These are phyloP conservation scores for Fusarium sp. DNA, from an alignment of 2,329 filamentous ascomycete genomes.

Conservation along the genomic window DNA sequence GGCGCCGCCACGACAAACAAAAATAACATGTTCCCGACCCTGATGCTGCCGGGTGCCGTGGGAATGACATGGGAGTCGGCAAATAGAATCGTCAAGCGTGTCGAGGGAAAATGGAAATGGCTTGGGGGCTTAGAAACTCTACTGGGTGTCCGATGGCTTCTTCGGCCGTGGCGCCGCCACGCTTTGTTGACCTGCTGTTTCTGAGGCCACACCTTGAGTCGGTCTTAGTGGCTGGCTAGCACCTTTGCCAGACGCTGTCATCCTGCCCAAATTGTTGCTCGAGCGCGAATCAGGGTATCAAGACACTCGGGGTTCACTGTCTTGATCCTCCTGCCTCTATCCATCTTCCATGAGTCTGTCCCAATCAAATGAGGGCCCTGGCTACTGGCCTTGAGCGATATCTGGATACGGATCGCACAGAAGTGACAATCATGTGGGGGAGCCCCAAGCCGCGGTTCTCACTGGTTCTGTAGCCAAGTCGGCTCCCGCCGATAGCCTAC, in stretches of 20 bases:
- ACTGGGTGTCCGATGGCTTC: conserved; percentile 39
- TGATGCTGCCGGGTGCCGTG: background rate
- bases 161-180: conserved; percentile 51
- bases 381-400: conserved; percentile 5
- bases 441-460: conserved; percentile 19
- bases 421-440: conserved; percentile 22
- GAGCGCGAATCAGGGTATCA: conserved; percentile 18
- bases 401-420: background rate
- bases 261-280: conserved; percentile 7
- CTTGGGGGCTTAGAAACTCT: conserved; percentile 38
- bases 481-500: conserved; percentile 41
- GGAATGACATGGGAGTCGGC: conserved; percentile 5
- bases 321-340: conserved; percentile 12
- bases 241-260: conserved; percentile 14
- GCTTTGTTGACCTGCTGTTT: conserved; percentile 37
- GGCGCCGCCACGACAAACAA: conserved; percentile 20
- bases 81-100: conserved; percentile 1
- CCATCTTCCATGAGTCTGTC: conserved; percentile 5
- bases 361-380: conserved; percentile 18
- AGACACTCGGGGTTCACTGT: background rate
- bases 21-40: background rate
- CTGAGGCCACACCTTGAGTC: conserved; percentile 37
- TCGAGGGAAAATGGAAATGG: conserved; percentile 20
- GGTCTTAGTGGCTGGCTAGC: conserved; percentile 25
- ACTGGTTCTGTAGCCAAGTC: conserved; percentile 32